Evolutionary conservation across 495 filamentous ascomycete species (phyloP), one percentile per base, ranked within the genome.

Genomic region (Penicillium antarcticum): DNA sequence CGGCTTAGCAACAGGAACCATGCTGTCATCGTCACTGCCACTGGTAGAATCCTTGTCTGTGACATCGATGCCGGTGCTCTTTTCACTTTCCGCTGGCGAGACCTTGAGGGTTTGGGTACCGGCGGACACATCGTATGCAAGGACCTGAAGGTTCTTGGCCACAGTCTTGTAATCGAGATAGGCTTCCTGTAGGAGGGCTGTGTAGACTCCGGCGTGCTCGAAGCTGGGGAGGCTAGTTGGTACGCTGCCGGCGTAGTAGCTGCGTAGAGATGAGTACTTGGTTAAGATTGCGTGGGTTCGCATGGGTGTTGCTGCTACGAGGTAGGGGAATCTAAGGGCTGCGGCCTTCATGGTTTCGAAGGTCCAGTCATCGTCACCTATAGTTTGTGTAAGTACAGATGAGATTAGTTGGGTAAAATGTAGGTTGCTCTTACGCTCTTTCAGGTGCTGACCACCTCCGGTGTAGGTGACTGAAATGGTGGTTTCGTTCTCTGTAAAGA

Each of bases 261-360:
- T 51, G 29, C 50, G 21, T 13, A 57, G 44, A 14, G 57, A 48
- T 12, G 48, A 45, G 46, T 66, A 66, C 41, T 60, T 63, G 13
- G 61, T 63, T 16, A 66, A 47, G 26, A 66, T 55, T 29, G 62
- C 62, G 21, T 55, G 54, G 2, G 61, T 64, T 19, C 57, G 42
- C 31, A 58, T 49, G 18, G 54, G 54, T 29, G 18, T 46, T 23
- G 26, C 35, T 17, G 47, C 55, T 21, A 58, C 62, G 24, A 45
- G 42, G 38, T 24, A 42, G 8, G 59, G 58, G 51, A 62, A 62
- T 13, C 12, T 23, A 4, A 53, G 38, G 33, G 62, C 62, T 14
- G 53, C 61, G 8, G 38, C 12, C 19, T 48, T 51, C 7, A 66
- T 24, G 31, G 18, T 58, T 9, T 51, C n/a, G 21, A 66, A 48